Conservation (phyloP, 306 rosid species). For the Cicer cuneatum region DNA sequence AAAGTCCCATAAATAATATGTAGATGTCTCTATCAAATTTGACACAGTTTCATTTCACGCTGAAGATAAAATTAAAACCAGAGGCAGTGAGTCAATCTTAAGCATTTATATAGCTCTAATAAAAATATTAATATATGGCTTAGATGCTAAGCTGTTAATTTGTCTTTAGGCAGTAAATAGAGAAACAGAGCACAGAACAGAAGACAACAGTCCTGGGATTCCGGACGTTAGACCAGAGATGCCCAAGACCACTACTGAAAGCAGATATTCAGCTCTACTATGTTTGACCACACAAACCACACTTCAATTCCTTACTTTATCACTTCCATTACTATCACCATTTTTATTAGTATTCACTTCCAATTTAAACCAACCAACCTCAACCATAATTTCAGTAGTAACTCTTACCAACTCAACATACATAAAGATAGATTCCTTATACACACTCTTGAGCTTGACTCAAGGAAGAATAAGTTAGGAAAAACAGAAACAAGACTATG, state of each 20-base stretch:
- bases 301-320: constrained; percentile 44
- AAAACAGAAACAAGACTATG: constrained; percentile 38
- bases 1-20: constrained; percentile 18
- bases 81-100: constrained; percentile 22
- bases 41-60: constrained; percentile 21
- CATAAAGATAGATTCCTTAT: constrained; percentile 13
- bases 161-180: constrained; percentile 56
- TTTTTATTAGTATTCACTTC: constrained; percentile 35
- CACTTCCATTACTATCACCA: constrained; percentile 41
- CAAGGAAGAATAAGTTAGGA: constrained; percentile 26
- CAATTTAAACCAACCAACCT: constrained; percentile 36
- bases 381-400: constrained; percentile 30
- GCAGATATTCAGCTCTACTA: constrained; percentile 52
- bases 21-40: constrained; percentile 6
- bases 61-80: constrained; percentile 27
- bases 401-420: constrained; percentile 31
- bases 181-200: constrained; percentile 51
- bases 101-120: constrained; percentile 36
- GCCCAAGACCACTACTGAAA: constrained; percentile 50
- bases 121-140: constrained; percentile 14
- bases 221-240: constrained; percentile 58
- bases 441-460: background rate
- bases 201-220: constrained; percentile 61
- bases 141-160: constrained; percentile 41
- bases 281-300: constrained; percentile 54